Evolutionary conservation across 495 filamentous ascomycete species (phyloP), one percentile per base, ranked within the genome.

Genomic region (Podospora appendiculata): DNA sequence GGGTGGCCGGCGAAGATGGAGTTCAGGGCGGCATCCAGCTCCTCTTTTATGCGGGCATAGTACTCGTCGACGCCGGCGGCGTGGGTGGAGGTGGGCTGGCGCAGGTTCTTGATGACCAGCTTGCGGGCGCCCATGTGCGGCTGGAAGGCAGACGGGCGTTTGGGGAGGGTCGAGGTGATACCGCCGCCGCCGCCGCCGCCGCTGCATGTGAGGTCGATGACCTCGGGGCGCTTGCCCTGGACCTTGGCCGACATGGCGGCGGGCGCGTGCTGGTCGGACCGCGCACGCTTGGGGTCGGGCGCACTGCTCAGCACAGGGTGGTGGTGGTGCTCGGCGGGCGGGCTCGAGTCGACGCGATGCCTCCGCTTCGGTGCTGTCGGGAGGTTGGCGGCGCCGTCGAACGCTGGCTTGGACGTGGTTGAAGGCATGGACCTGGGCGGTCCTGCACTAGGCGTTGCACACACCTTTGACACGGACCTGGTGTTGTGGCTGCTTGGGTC

Each of bases 41-140:
- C 84, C 41, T 64, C 65, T 80, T 84, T 88, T 2, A 80, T 83
- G 50, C 78, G 78, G 33, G 83, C 73, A 55, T 92, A 88, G 64
- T 94, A 96, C 47, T 79, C 74, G 8, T 70, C 66, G 16, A 71
- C 58, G 8, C 59, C 51, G 4, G 56, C 46, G 12, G 55, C 41
- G 38, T 49, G 58, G 3, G 53, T 18, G 55, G 81, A 77, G 56
- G 83, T 79, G 1, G 78, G 67, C 4, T 75, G 76, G 33, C 85
- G 81, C 54, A 95, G 76, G 61, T 95, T 96, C 78, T 93, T 94
- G 48, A 97, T 84, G 1, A 86, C 77, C 10, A 98, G 78, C 68
- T 84, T 91, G 71, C 86, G 89, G n/a, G 87, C 76, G 17, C 87
- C 86, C 5, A 65, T 66, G 53, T 80, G 75, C 8, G 80, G 74